A percentile compares a stretch with the other conserved stretches of the same genome.
Evolutionary conservation across 495 filamentous ascomycete genomes (phyloP).

Genomic region (Neurospora sp.): DNA sequence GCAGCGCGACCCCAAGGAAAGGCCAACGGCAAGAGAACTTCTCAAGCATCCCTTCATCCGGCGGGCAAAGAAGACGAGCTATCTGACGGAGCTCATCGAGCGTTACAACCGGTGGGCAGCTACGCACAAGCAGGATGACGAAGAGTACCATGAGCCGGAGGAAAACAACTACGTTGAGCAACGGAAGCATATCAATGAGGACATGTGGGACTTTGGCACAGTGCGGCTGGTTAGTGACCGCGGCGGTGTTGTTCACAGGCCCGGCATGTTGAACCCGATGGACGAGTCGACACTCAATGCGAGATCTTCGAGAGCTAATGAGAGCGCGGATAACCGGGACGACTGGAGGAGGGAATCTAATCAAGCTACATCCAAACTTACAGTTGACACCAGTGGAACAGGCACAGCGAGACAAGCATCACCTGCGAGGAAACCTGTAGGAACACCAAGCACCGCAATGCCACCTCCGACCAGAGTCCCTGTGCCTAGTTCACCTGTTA

Average conservation of each 20-base stretch:
- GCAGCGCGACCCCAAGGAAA: constrained; percentile 75
- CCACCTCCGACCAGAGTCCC: constrained; percentile 54
- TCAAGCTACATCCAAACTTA: constrained; percentile 29
- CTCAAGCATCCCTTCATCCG: constrained; percentile 85
- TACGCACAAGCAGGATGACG: constrained; percentile 55
- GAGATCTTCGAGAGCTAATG: constrained; percentile 37
- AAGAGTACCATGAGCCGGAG: constrained; percentile 24
- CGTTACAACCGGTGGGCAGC: constrained; percentile 78
- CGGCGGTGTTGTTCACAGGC: constrained; percentile 34
- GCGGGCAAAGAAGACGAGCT: constrained; percentile 79
- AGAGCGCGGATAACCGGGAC: constrained; percentile 38
- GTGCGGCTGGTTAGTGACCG: constrained; percentile 60
- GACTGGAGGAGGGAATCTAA: constrained; percentile 31
- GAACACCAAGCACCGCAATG: constrained; percentile 3
- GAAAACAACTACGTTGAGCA: constrained; percentile 28
- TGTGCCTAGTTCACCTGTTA: constrained; percentile 47
- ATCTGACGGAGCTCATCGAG: constrained; percentile 88
- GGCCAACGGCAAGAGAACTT: constrained; percentile 79
- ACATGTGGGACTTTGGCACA: constrained; percentile 95
- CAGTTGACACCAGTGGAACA: constrained; percentile 14
- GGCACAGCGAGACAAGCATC: constrained; percentile 38
- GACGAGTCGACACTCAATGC: constrained; percentile 65
- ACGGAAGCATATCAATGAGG: constrained; percentile 47
- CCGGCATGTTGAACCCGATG: constrained; percentile 53
- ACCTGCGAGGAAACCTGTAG: constrained; percentile 49